Evolutionary conservation across 805 yeast species (phyloP), one percentile per base, ranked within the genome.

Genomic region (Yarrowia osloensis): DNA sequence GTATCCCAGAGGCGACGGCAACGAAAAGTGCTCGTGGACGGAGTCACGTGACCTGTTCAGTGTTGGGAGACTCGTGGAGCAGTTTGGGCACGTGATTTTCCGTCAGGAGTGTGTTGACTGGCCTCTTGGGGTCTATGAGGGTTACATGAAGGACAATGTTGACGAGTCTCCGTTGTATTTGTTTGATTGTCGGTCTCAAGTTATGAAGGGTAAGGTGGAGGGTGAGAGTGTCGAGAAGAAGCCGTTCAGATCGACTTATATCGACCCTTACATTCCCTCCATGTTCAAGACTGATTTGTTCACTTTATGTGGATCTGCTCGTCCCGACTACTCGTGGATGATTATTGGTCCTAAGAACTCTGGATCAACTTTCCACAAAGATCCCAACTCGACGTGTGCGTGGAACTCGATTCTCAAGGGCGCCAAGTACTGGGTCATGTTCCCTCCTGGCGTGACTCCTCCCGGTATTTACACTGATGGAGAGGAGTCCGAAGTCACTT

Each of bases 271-370:
- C 13, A 68, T 71, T 22, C 73, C 73, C 5, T 65, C 22, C 12
- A 55, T 70, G 4, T 73, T 73, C 63, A n/a, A 62, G 40, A 59
- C 69, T 8, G 76, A 74, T 29, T 49, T 63, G 9, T 63, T 63
- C n/a, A 29, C 67, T 4, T 40, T 49, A 2, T 63, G 67, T 26
- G 47, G 49, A 3, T 19, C 44, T 22, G 80, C 81, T 44, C 71
- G 97, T 61, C 98, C 98, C 0, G 97, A 92, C 76, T 88, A 89
- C 75, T 84, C 94, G n/a, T 92, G 98, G 98, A 78, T 92, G 24
- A 93, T 93, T 55, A 82, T 89, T 8, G 98, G 98, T 0, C 92
- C 96, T 1, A 80, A 79, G 22, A 77, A 96, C 59, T 86, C 91
- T 8, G 98, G 97, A 0, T 90, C 96, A 0, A 89, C 96, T 0